Conservation (phyloP, 1,139 yeast genomes). For the Wickerhamomyces sp. region DNA sequence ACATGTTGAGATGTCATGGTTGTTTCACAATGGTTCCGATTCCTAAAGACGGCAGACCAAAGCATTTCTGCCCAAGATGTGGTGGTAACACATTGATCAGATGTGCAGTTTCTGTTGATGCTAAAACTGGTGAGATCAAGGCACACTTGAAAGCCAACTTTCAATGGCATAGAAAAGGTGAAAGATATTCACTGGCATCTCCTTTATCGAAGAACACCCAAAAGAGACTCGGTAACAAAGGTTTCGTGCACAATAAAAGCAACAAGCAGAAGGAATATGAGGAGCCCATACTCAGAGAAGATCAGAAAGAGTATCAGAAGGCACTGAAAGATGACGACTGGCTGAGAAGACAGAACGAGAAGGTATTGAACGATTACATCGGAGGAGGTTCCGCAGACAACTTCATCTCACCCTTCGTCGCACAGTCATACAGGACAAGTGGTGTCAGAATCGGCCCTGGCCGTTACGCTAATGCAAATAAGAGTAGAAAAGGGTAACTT, state of each 20-base stretch:
- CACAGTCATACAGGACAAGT: slow-evolving; percentile 55
- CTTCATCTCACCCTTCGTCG: slow-evolving; percentile 84
- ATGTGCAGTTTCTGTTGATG: slow-evolving; percentile 84
- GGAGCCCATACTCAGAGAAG: slow-evolving; percentile 72
- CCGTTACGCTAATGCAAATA: slow-evolving; percentile 66
- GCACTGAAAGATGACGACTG: slow-evolving; percentile 86
- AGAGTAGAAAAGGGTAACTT: slow-evolving; percentile 29
- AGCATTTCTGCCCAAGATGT: slow-evolving; percentile 85
- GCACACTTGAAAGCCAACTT: slow-evolving; percentile 92
- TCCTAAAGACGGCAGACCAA: slow-evolving; percentile 69
- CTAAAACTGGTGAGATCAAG: slow-evolving; percentile 72
- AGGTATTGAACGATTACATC: slow-evolving; percentile 79
- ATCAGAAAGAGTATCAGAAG: slow-evolving; percentile 87
- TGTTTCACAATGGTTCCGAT: slow-evolving; percentile 81
- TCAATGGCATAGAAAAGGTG: slow-evolving; percentile 93
- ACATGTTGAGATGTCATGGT: slow-evolving; percentile 96
- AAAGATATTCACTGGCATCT: slow-evolving; percentile 69
- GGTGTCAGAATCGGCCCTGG: slow-evolving; percentile 84
- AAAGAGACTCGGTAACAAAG: slow-evolving; percentile 64
- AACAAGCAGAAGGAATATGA: slow-evolving; percentile 53
- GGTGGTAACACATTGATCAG: slow-evolving; percentile 89
- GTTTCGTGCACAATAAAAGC: slow-evolving; percentile 62
- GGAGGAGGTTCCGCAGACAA: slow-evolving; percentile 95
- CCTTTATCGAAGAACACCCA: slow-evolving; percentile 65
- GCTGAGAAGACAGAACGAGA: slow-evolving; percentile 84